These are phyloP conservation scores for Artemisia annua DNA, from an alignment of 129 eudicot genomes.

Conservation along the genomic window DNA sequence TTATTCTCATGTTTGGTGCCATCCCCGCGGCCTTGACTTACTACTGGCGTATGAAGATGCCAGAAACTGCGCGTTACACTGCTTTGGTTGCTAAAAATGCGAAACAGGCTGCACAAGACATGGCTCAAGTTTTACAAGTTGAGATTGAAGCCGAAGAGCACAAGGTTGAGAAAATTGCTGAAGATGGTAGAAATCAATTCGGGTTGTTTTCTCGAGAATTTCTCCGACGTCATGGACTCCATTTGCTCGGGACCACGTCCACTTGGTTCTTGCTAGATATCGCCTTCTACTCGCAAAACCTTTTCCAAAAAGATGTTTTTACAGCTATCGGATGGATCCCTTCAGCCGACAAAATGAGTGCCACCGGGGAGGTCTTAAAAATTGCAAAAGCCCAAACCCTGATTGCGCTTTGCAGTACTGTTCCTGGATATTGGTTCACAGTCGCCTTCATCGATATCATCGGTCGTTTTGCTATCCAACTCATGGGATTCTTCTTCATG, in stretches of 20 bases:
- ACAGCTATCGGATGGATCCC: constrained; percentile 20
- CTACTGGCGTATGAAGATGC: constrained; percentile 70
- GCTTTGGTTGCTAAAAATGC: constrained; percentile 62
- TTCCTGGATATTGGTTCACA: constrained; percentile 21
- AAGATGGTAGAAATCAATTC: constrained; percentile 5
- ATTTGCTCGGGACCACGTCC: constrained; percentile 14
- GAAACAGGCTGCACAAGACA: constrained; percentile 45
- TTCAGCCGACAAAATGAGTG: background rate
- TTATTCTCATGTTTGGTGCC: constrained; percentile 23
- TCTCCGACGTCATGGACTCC: constrained; percentile 20
- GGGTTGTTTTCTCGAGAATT: constrained; percentile 9
- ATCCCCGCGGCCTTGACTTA: constrained; percentile 34
- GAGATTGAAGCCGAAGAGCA: constrained; percentile 4
- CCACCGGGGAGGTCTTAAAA: constrained; percentile 2
- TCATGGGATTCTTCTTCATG: constrained; percentile 26
- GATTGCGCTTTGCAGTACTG: constrained; percentile 18
- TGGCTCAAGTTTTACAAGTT: constrained; percentile 24
- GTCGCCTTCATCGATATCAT: constrained; percentile 20
- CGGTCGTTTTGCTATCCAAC: constrained; percentile 17
- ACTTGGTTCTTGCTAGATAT: constrained; percentile 25
- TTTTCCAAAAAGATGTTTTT: constrained; percentile 21
- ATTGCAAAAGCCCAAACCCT: constrained; percentile 20
- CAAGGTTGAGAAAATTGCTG: background rate
- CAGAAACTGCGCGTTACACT: constrained; percentile 65
- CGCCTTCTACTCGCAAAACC: constrained; percentile 18